Conservation (phyloP, 2,329 filamentous ascomycete species). For the Nothopassalora personata region DNA sequence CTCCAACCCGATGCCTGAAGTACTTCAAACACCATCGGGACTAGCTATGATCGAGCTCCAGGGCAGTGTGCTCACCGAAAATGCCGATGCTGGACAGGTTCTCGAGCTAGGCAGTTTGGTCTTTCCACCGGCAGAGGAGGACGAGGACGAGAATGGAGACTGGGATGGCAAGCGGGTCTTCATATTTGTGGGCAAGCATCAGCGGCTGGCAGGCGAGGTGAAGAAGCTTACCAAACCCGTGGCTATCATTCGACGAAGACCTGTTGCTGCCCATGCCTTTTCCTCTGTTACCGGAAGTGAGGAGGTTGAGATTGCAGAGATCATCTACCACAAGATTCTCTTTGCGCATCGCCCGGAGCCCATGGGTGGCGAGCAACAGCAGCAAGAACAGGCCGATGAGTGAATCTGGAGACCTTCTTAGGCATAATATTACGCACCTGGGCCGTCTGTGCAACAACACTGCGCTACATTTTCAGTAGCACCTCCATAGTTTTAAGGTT, state of each 20-base stretch:
- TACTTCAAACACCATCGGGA: constrained; percentile 83
- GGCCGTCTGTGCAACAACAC: not conserved
- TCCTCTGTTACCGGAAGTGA: constrained; percentile 30
- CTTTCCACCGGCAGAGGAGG: constrained; percentile 55
- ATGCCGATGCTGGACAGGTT: constrained; percentile 21
- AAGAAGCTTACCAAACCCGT: constrained; percentile 77
- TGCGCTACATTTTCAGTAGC: not conserved
- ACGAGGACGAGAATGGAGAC: constrained; percentile 60
- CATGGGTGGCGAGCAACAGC: constrained; percentile 43
- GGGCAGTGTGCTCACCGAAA: constrained; percentile 75
- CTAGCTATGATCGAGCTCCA: constrained; percentile 89
- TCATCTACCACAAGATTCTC: constrained; percentile 79
- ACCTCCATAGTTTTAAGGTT: not conserved
- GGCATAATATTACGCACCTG: not conserved
- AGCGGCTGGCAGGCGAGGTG: constrained; percentile 82
- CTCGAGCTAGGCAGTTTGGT: constrained; percentile 66
- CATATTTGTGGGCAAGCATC: constrained; percentile 81
- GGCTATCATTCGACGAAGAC: constrained; percentile 65
- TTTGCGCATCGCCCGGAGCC: constrained; percentile 84
- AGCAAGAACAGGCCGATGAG: not conserved
- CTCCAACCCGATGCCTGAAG: constrained; percentile 64
- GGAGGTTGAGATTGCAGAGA: constrained; percentile 76
- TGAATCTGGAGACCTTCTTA: not conserved
- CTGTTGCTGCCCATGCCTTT: constrained; percentile 15
- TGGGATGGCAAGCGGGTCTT: constrained; percentile 86